Conservation (phyloP, 2,329 filamentous ascomycete species). For the Aureobasidium melanogenum region DNA sequence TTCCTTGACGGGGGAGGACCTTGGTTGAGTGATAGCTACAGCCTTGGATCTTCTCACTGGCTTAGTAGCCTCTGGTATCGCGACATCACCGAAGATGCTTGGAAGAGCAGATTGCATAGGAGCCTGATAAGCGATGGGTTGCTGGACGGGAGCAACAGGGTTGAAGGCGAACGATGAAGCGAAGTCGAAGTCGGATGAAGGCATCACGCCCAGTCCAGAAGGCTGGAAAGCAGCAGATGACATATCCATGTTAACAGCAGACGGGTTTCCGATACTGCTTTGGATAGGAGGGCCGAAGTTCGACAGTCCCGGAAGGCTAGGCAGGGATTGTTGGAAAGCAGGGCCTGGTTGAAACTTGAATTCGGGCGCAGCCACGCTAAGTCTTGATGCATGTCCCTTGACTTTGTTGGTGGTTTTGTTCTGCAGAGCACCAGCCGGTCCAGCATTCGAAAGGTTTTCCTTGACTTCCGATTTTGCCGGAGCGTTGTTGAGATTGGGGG, state of each 20-base stretch:
- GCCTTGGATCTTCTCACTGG: constrained; percentile 69
- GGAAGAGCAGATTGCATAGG: constrained; percentile 29
- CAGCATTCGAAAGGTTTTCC: neutral
- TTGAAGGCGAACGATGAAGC: constrained; percentile 23
- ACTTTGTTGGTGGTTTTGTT: constrained; percentile 9
- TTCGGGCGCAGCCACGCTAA: constrained; percentile 83
- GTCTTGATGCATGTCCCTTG: constrained; percentile 45
- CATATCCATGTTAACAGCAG: constrained; percentile 51
- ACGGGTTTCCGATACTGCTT: constrained; percentile 19
- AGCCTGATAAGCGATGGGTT: constrained; percentile 19
- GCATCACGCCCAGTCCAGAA: constrained; percentile 15
- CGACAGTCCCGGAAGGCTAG: constrained; percentile 8
- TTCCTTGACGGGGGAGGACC: constrained; percentile 16
- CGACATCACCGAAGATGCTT: constrained; percentile 32
- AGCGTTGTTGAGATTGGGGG: neutral
- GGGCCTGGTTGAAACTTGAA: constrained; percentile 65
- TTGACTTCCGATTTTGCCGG: neutral
- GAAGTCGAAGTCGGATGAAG: constrained; percentile 29
- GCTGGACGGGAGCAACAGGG: constrained; percentile 19
- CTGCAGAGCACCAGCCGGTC: neutral
- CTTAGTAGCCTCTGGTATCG: constrained; percentile 59
- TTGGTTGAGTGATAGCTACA: constrained; percentile 61
- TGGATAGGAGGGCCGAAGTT: neutral
- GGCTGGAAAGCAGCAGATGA: constrained; percentile 34
- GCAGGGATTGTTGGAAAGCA: constrained; percentile 31